Evolutionary conservation across 2,329 filamentous ascomycete species (phyloP).

Genomic region (Curvularia eragrostidis): DNA sequence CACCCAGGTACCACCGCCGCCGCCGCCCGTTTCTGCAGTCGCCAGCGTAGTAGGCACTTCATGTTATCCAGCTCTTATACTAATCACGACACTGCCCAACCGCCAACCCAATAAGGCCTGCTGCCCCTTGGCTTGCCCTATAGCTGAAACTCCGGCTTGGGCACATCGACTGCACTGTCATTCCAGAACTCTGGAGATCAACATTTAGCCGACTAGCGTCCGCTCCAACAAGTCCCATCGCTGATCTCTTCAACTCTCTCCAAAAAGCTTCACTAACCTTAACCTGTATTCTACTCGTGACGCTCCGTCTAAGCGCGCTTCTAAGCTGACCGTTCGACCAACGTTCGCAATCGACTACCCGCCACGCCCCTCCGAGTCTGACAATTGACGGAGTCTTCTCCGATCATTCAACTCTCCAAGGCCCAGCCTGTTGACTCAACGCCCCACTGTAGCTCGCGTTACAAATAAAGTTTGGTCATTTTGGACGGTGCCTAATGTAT

Average conservation of each 20-base stretch:
- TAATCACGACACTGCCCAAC: neutral
- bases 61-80: neutral
- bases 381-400: constrained; percentile 5
- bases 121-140: neutral
- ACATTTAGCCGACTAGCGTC: constrained; percentile 10
- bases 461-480: constrained; percentile 8
- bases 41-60: neutral
- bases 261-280: constrained; percentile 1
- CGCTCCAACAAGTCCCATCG: constrained; percentile 12
- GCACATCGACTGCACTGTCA: constrained; percentile 1
- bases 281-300: constrained; percentile 1
- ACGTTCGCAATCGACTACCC: constrained; percentile 9
- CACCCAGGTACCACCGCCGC: too few species aligned
- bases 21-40: neutral
- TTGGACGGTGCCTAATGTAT: neutral
- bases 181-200: constrained; percentile 13
- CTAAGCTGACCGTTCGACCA: constrained; percentile 9
- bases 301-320: constrained; percentile 8
- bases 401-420: neutral
- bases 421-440: neutral
- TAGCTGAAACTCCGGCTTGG: constrained; percentile 3
- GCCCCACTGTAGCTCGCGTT: constrained; percentile 5
- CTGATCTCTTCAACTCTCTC: too few species aligned
- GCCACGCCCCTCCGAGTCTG: neutral
- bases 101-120: neutral